A percentile compares a stretch with the other conserved stretches of the same genome.
phyloP scores from a whole-genome alignment of 306 rosid genomes.

The Vicia faba region DNA sequence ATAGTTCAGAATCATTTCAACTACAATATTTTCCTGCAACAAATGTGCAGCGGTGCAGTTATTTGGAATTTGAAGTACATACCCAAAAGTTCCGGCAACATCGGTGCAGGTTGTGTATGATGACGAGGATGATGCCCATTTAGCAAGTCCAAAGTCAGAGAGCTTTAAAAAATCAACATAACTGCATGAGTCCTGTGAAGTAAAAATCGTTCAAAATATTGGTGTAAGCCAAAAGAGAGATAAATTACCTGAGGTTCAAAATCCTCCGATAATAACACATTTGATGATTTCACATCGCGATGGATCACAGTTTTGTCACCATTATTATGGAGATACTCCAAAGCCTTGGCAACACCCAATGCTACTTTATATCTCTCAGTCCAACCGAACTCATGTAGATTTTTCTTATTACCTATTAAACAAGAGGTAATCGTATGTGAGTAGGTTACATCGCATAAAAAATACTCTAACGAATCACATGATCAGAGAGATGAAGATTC shows the following conservation, averaged over 20 bases:
- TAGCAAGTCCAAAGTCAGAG: slow-evolving; percentile 99
- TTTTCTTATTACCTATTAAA: slow-evolving; percentile 66
- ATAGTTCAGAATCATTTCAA: slow-evolving; percentile 33
- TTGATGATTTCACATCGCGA: slow-evolving; percentile 93
- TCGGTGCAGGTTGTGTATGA: slow-evolving; percentile 84
- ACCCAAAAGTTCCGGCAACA: slow-evolving; percentile 99
- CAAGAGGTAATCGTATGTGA: not conserved
- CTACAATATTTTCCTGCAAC: not conserved
- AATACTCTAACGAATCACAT: not conserved
- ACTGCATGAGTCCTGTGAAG: not conserved
- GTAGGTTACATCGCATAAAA: not conserved
- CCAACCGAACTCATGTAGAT: slow-evolving; percentile 75
- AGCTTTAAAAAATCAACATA: slow-evolving; percentile 55
- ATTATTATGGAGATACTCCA: slow-evolving; percentile 76
- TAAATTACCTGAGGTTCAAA: slow-evolving; percentile 86
- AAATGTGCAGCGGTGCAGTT: not conserved
- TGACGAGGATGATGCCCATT: slow-evolving; percentile 73
- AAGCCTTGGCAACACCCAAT: slow-evolving; percentile 86
- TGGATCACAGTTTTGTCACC: slow-evolving; percentile 71
- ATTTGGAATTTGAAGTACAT: slow-evolving; percentile 36
- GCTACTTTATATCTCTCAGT: slow-evolving; percentile 88
- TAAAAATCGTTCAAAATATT: not conserved
- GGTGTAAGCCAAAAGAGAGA: slow-evolving; percentile 9
- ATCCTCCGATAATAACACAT: slow-evolving; percentile 80
- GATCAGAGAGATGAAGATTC: not conserved